These are phyloP conservation scores for Withania somnifera DNA, from an alignment of 305 asterid genomes.

Conservation along the genomic window DNA sequence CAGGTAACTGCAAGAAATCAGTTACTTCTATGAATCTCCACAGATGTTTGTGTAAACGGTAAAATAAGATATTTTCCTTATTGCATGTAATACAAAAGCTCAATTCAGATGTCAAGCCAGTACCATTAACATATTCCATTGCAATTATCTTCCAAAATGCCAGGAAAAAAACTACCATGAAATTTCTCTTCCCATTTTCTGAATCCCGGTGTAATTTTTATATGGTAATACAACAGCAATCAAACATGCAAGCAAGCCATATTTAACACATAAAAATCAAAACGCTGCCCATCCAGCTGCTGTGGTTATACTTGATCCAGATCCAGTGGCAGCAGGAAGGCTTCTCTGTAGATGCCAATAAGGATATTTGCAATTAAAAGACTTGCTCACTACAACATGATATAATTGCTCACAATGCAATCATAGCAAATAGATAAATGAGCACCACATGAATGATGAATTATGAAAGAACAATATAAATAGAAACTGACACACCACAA, in stretches of 20 bases:
- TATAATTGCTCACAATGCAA: not conserved
- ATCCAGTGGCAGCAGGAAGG: conserved; percentile 58
- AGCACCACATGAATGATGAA: not conserved
- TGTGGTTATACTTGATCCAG: conserved; percentile 50
- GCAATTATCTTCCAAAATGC: conserved; percentile 7
- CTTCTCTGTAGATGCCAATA: conserved; percentile 49
- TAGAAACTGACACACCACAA: not conserved
- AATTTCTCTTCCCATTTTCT: not conserved
- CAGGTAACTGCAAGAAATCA: not conserved
- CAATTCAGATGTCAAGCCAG: not conserved
- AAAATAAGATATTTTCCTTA: not conserved
- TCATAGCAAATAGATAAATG: not conserved
- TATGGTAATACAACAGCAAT: conserved; percentile 22
- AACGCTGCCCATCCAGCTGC: conserved; percentile 99
- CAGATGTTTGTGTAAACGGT: not conserved
- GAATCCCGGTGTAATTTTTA: not conserved
- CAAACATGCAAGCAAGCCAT: conserved; percentile 14
- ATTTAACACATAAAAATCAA: conserved; percentile 17
- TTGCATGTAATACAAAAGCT: not conserved
- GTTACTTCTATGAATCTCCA: not conserved
- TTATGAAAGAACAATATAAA: not conserved
- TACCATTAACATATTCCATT: conserved; percentile 4
- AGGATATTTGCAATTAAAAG: not conserved
- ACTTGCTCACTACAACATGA: not conserved
- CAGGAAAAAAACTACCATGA: not conserved